A percentile compares a stretch with the other conserved stretches of the same genome.
Conservation (phyloP, 108 stramenopile genomes). For the Phaeodactylum tricornutum region DNA sequence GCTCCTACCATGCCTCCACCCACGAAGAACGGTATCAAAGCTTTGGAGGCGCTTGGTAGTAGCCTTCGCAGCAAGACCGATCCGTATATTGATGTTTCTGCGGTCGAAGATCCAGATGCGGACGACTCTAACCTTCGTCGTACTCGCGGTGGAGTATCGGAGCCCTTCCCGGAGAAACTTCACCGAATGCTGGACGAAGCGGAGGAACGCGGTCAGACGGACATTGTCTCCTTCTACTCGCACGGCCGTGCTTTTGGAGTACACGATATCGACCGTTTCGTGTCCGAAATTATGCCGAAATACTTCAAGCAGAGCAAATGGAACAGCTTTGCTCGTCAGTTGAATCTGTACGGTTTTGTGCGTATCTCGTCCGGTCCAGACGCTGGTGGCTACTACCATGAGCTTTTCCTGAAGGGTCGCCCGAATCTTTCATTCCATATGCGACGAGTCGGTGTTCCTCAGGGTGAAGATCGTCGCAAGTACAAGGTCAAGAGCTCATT, state of each 20-base stretch:
- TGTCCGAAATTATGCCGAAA: conserved; percentile 41
- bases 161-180: conserved; percentile 31
- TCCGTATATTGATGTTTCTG: conserved; percentile 20
- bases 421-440: conserved; percentile 8
- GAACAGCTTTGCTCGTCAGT: conserved; percentile 13
- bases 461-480: conserved; percentile 11
- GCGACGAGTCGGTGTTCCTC: conserved; percentile 12
- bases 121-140: conserved; percentile 7
- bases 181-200: conserved; percentile 33
- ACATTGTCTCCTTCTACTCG: conserved; percentile 44
- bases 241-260: conserved; percentile 31
- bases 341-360: conserved; percentile 73
- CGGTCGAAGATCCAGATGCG: conserved; percentile 11
- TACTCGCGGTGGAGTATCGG: conserved; percentile 38
- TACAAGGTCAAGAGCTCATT: background rate
- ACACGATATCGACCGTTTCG: conserved; percentile 34
- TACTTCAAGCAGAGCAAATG: conserved; percentile 45
- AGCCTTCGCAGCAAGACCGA: conserved; percentile 14
- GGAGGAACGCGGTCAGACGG: conserved; percentile 22
- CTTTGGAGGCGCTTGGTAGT: conserved; percentile 14
- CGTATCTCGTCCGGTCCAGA: conserved; percentile 35
- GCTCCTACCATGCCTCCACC: no score
- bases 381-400: conserved; percentile 22
- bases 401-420: conserved; percentile 6
- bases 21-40: no score